phyloP scores from a whole-genome alignment of 1,284 basidiomycete species.

The Trichosporon faecale region DNA sequence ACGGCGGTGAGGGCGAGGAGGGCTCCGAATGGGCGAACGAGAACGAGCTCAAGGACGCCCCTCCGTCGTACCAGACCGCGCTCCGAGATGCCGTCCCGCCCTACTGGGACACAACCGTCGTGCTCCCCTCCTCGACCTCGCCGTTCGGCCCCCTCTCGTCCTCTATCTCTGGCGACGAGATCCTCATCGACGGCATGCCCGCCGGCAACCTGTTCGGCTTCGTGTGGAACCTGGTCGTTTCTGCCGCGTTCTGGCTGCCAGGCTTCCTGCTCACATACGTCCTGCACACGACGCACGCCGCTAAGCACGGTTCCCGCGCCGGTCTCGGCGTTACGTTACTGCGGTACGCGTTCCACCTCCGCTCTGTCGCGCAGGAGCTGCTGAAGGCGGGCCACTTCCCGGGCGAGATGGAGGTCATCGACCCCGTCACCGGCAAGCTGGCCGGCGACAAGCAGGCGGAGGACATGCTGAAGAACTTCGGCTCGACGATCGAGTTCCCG shows the following conservation, averaged over 20 bases:
- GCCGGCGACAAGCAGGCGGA: conserved; percentile 38
- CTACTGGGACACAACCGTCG: conserved; percentile 96
- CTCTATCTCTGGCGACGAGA: conserved; percentile 55
- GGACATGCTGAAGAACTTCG: conserved; percentile 41
- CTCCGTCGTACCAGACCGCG: conserved; percentile 86
- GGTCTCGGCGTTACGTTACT: conserved; percentile 93
- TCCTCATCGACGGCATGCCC: conserved; percentile 59
- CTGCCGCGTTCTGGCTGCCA: conserved; percentile 94
- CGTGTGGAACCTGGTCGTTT: conserved; percentile 65
- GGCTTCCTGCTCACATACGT: conserved; percentile 92
- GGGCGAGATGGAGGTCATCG: conserved; percentile 38
- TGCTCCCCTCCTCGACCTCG: conserved; percentile 57
- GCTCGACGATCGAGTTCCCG: conserved; percentile 3
- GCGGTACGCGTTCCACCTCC: conserved; percentile 84
- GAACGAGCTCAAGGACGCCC: conserved; percentile 72
- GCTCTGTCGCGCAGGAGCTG: conserved; percentile 53
- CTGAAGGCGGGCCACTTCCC: conserved; percentile 45
- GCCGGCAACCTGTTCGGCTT: conserved; percentile 57
- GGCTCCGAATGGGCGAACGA: conserved; percentile 67
- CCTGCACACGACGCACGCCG: conserved; percentile 89
- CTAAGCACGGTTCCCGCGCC: conserved; percentile 87
- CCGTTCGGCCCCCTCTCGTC: conserved; percentile 54
- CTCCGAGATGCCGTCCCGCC: conserved; percentile 87
- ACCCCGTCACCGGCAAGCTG: conserved; percentile 27
- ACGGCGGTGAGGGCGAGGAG: conserved; percentile 60